A percentile compares a stretch with the other conserved stretches of the same genome.
Evolutionary conservation across 306 rosid genomes (phyloP).

Genomic region (Alnus rubra): DNA sequence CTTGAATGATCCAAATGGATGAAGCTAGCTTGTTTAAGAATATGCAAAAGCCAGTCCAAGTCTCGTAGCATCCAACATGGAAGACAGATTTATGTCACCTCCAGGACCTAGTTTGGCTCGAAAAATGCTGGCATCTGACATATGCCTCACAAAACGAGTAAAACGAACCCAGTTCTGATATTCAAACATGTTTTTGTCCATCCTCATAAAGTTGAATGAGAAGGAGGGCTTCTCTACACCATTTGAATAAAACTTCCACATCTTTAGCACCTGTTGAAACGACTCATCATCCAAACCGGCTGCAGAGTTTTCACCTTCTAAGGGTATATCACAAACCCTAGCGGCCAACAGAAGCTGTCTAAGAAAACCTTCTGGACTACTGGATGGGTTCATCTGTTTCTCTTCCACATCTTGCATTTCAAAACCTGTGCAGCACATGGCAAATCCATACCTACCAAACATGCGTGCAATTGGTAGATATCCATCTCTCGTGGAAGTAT

Average conservation of each 20-base stretch:
- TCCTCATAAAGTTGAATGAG: conserved; percentile 81
- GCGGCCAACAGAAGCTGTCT: conserved; percentile 77
- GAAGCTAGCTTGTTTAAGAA: conserved; percentile 38
- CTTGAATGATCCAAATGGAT: conserved; percentile 12
- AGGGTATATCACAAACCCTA: conserved; percentile 68
- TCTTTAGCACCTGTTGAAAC: conserved; percentile 65
- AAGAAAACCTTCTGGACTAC: conserved; percentile 86
- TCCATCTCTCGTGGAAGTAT: conserved; percentile 64
- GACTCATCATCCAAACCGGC: conserved; percentile 53
- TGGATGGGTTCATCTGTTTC: conserved; percentile 48
- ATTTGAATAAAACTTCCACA: conserved; percentile 63
- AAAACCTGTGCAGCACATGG: conserved; percentile 82
- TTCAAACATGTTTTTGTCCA: conserved; percentile 74
- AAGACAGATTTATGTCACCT: conserved; percentile 41
- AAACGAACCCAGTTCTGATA: conserved; percentile 69
- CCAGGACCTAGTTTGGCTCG: conserved; percentile 72
- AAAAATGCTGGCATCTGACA: conserved; percentile 61
- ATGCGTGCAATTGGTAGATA: conserved; percentile 75
- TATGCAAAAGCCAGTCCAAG: conserved; percentile 53
- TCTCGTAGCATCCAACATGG: conserved; percentile 42
- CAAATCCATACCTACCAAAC: conserved; percentile 67
- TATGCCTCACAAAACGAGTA: conserved; percentile 80
- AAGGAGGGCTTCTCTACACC: conserved; percentile 80
- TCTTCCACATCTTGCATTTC: conserved; percentile 60
- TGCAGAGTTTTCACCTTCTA: conserved; percentile 73